Evolutionary conservation across 768 basidiomycete genomes (phyloP), one percentile per base, ranked within the genome.

Genomic region (Grammothele lineata): DNA sequence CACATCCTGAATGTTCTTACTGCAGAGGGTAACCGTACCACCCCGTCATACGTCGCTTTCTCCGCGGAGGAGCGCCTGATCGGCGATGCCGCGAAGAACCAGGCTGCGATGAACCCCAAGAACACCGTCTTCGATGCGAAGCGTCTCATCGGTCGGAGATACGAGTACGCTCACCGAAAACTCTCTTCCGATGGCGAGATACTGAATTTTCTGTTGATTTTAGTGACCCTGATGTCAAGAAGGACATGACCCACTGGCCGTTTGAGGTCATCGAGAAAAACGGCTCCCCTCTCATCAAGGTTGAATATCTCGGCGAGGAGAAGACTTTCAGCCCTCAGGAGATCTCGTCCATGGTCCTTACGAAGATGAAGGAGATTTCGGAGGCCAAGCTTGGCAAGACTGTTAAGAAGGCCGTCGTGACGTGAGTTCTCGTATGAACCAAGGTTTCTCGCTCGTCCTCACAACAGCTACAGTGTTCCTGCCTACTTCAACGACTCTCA

Each of bases 401-500:
- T 38, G 92, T 97, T 69, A 93, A 92, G 75, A 98, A 97, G 76
- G 96, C 96, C 46, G 96, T 99, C 55, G 85, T 99, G 71, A 96
- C 93, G 92, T 92, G 70, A 57, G 89, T 77, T 30, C 8, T 7
- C 27, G 27, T 30, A 7, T 30, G 8, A 7, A 30, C 27, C 27
- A 14, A 30, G 27, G 7, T 30, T 30, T 14, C n/a, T n/a, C n/a
- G n/a, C n/a, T n/a, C 7, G 27, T 30, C 27, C 27, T 30, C 27
- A 50, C 11, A 14, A 15, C 30, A 27, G 6, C 39, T n/a, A 24
- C 10, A 87, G 85, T 40, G 96, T 98, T 57, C 96, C 96, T 35
- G 96, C 96, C 55, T 99, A 98, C 79, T 98, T 98, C 80, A 99
- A 99, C 71, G 96, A 98, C 76, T 99, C 96, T 22, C 96, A 99